Base-by-base conservation (phyloP, 495 filamentous ascomycete genomes). In the Penicillium egyptiacum region DNA sequence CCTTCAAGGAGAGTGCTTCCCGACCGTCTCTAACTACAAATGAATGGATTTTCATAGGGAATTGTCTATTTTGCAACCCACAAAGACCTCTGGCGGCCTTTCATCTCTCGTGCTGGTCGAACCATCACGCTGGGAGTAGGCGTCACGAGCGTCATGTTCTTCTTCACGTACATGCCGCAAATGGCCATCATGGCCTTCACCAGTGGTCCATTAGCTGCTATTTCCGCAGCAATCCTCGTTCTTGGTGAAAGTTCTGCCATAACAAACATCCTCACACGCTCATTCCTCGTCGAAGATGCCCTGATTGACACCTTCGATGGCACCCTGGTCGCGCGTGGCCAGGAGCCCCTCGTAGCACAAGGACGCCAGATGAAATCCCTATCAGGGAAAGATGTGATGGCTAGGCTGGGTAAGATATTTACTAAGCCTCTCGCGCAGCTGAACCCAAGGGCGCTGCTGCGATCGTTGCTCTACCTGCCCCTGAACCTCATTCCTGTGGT, bases 301-400 rank as follows among this genome's bases (percentile, higher is more conserved):
- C 78, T 97, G 6, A 74, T 94, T 22, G 92, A 98, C 67, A 94
- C 90, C 4, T 98, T 98, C 61, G 94, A 98, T 65, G 91, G 87
- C 14, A 87, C 89, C 0, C 75, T 93, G 10, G 57, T 92, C 0
- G 73, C 81, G 9, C 76, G 75, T 39, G 78, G 80, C 20, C 74
- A 79, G 33, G 67, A 83, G 48, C 55, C 73, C 4, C 76, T 96
- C 2, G 84, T 98, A 8, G 73, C 79, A 0, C 80, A 86, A 45
- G 89, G 91, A 0, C 80, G 94, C n/a, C 77, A 91, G 65, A 55
- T 96, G 50, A 86, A 87, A 56, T 70, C 74, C 9, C 65, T 72
- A 1, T 61, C 62, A 16, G 53, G 64, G 2, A 71, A 73, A 2
- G 81, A 80, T 42, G 65, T 65, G 0, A 83, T 92, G 26, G 78